phyloP scores from a whole-genome alignment of 2,329 filamentous ascomycete genomes.

The Fusarium sp. region DNA sequence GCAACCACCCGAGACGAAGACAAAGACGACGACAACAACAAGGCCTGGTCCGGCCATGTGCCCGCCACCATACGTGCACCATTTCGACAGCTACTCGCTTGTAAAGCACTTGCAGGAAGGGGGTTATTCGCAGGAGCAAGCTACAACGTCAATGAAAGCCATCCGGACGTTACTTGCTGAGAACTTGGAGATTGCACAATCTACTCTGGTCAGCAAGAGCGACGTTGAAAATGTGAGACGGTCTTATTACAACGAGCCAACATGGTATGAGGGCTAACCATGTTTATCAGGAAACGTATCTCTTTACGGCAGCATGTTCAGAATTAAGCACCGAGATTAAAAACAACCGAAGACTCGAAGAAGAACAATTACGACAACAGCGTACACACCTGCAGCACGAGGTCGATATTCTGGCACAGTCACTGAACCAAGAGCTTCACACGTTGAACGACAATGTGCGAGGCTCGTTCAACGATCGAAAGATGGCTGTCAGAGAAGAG shows the following conservation, averaged over 20 bases:
- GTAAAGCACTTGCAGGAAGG: slow-evolving; percentile 82
- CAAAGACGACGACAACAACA: slow-evolving; percentile 12
- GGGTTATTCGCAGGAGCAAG: slow-evolving; percentile 79
- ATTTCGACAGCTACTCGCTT: slow-evolving; percentile 94
- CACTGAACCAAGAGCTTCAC: slow-evolving; percentile 83
- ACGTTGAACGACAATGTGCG: slow-evolving; percentile 91
- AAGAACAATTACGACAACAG: slow-evolving; percentile 85
- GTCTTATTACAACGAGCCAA: no score
- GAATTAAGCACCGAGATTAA: slow-evolving; percentile 90
- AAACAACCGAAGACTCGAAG: slow-evolving; percentile 78
- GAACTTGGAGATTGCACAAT: slow-evolving; percentile 84
- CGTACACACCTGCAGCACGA: slow-evolving; percentile 91
- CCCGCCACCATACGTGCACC: slow-evolving; percentile 86
- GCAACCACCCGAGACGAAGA: slow-evolving; percentile 53
- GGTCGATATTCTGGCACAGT: slow-evolving; percentile 90
- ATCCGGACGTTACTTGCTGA: slow-evolving; percentile 80
- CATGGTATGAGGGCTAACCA: slow-evolving; percentile 22
- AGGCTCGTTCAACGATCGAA: slow-evolving; percentile 95
- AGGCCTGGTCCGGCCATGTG: slow-evolving; percentile 73
- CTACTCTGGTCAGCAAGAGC: slow-evolving; percentile 85
- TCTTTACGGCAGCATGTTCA: slow-evolving; percentile 93
- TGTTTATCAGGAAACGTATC: slow-evolving; percentile 76
- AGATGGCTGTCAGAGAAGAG: slow-evolving; percentile 90
- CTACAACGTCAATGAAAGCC: slow-evolving; percentile 91
- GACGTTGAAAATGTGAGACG: slow-evolving; percentile 81